Evolutionary conservation across 805 yeast genomes (phyloP).

Genomic region (Cephaloascus fragrans): DNA sequence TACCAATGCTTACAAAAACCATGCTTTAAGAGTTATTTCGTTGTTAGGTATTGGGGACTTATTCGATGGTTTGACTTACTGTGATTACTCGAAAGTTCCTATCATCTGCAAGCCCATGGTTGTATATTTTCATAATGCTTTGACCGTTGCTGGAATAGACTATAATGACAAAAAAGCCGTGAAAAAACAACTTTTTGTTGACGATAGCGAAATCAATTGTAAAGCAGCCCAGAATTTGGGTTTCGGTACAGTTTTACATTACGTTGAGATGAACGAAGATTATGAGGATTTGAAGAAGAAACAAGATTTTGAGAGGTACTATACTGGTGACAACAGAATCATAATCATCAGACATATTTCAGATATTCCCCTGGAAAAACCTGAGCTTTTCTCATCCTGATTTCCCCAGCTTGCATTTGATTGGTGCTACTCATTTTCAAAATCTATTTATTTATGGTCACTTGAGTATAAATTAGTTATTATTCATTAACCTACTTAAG

Average conservation of each 20-base stretch:
- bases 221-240: slow-evolving; percentile 64
- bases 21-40: slow-evolving; percentile 71
- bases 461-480: too few species aligned
- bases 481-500: too few species aligned
- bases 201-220: slow-evolving; percentile 77
- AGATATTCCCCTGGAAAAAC: slow-evolving; percentile 9
- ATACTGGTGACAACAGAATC: slow-evolving; percentile 24
- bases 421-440: too few species aligned
- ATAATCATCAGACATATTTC: slow-evolving; percentile 20
- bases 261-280: slow-evolving; percentile 62
- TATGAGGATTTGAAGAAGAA: slow-evolving; percentile 18
- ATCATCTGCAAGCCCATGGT: slow-evolving; percentile 87
- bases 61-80: slow-evolving; percentile 89
- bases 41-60: slow-evolving; percentile 84
- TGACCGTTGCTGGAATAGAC: slow-evolving; percentile 50
- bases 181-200: slow-evolving; percentile 62
- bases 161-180: slow-evolving; percentile 17
- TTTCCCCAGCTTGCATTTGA: too few species aligned
- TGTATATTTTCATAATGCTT: slow-evolving; percentile 53
- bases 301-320: slow-evolving; percentile 21
- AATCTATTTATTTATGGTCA: too few species aligned
- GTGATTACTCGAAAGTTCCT: slow-evolving; percentile 69
- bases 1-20: slow-evolving; percentile 90
- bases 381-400: too few species aligned
- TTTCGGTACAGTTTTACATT: slow-evolving; percentile 63